A percentile compares a stretch with the other conserved stretches of the same genome.
phyloP scores from a whole-genome alignment of 2,329 filamentous ascomycete species.

The Colletotrichum chrysophilum region DNA sequence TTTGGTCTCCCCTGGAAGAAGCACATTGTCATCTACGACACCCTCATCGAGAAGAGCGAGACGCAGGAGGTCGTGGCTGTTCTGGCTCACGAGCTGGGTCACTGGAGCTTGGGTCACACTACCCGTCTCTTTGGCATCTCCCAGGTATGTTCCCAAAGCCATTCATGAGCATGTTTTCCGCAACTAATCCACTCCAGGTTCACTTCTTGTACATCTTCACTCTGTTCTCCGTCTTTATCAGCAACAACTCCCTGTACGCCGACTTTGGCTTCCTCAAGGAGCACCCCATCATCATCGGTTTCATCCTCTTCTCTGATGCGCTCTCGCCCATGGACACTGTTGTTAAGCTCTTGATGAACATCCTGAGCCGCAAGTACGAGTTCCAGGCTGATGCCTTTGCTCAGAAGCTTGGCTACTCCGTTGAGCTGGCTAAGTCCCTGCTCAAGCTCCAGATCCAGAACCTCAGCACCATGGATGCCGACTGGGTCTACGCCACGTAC shows the following conservation, averaged over 20 bases:
- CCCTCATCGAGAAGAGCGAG: conserved; percentile 92
- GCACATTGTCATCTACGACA: conserved; percentile 99
- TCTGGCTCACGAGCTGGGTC: conserved; percentile 92
- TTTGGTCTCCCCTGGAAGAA: conserved; percentile 99
- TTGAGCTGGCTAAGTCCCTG: conserved; percentile 83
- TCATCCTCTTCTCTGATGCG: conserved; percentile 97
- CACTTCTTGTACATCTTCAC: conserved; percentile 98
- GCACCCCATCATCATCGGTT: conserved; percentile 93
- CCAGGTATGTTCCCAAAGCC: conserved; percentile 59
- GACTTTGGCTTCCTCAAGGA: conserved; percentile 87
- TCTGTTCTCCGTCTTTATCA: conserved; percentile 96
- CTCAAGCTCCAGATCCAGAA: conserved; percentile 99
- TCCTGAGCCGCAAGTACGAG: conserved; percentile 92
- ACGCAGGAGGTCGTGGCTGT: conserved; percentile 94
- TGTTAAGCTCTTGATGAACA: conserved; percentile 94
- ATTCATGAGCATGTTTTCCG: neutral
- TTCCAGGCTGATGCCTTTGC: conserved; percentile 96
- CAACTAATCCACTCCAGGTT: conserved; percentile 54
- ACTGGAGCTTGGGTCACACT: conserved; percentile 96
- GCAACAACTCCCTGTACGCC: conserved; percentile 89
- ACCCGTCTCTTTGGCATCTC: conserved; percentile 88
- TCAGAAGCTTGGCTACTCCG: conserved; percentile 79
- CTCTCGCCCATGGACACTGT: conserved; percentile 92
- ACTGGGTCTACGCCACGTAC: conserved; percentile 98
- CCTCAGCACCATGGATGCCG: conserved; percentile 96